phyloP scores from a whole-genome alignment of 2,329 filamentous ascomycete genomes.

The Xylariaceae sp. region DNA sequence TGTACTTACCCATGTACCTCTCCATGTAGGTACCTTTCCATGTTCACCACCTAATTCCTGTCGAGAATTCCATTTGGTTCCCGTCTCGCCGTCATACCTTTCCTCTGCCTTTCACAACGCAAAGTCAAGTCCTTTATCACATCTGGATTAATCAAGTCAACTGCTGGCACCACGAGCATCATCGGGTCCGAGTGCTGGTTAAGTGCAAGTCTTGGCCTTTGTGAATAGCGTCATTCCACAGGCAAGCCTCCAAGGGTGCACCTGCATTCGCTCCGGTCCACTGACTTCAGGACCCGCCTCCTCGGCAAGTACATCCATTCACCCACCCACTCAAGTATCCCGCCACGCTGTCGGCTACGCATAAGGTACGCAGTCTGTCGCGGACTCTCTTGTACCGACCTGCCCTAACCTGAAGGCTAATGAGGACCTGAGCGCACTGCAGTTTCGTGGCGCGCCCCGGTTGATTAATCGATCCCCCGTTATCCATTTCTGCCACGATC shows the following conservation, averaged over 20 bases:
- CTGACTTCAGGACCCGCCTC: background rate
- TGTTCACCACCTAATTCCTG: no score
- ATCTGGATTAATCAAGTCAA: background rate
- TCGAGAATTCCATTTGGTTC: no score
- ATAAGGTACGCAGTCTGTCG: no score
- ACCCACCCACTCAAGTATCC: no score
- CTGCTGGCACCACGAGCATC: background rate
- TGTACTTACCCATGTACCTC: no score
- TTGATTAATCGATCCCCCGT: conserved; percentile 16
- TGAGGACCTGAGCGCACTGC: background rate
- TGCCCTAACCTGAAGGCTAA: background rate
- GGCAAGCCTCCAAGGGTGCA: background rate
- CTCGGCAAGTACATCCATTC: background rate
- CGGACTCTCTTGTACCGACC: background rate
- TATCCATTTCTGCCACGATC: conserved; percentile 15
- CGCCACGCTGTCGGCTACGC: no score
- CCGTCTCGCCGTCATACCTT: background rate
- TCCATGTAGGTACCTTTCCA: no score
- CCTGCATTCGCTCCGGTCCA: no score
- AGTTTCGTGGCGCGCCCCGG: conserved; percentile 14
- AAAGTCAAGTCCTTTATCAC: background rate
- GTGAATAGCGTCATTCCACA: conserved; percentile 4
- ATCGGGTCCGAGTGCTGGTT: background rate
- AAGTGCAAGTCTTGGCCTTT: background rate
- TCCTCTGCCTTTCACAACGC: background rate